Percentiles rank a stretch among this genome's conserved stretches.
Conservation (phyloP, 176 grass and related monocot genomes). For the Lolium multiflorum region DNA sequence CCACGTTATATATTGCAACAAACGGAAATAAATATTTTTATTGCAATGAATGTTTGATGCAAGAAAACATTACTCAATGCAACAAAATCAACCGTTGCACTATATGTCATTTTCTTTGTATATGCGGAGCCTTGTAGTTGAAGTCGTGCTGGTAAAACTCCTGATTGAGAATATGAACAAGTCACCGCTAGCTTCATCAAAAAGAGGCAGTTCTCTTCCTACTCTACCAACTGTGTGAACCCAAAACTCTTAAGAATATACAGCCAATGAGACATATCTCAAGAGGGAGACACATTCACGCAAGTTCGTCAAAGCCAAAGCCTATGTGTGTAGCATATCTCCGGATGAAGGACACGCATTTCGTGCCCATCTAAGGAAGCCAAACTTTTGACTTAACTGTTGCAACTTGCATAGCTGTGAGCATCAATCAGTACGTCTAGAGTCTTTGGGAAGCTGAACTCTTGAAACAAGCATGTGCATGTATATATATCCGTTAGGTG, state of each 20-base stretch:
- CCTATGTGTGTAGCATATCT: not conserved
- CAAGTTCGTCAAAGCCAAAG: slow-evolving; percentile 18
- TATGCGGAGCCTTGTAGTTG: too few species aligned
- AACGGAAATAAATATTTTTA: too few species aligned
- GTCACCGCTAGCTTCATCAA: too few species aligned
- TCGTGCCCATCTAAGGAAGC: slow-evolving; percentile 28
- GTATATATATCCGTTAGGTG: slow-evolving; percentile 30
- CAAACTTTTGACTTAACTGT: slow-evolving; percentile 43
- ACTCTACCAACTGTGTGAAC: too few species aligned
- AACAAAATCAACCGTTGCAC: too few species aligned
- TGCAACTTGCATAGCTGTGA: not conserved
- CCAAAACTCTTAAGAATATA: not conserved
- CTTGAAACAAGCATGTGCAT: not conserved
- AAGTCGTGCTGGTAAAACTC: too few species aligned
- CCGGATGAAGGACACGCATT: not conserved
- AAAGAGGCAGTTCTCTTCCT: too few species aligned
- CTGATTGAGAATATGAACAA: too few species aligned
- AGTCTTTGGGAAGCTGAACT: slow-evolving; percentile 8
- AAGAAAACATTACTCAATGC: too few species aligned
- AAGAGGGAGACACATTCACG: slow-evolving; percentile 1
- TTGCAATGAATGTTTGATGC: too few species aligned
- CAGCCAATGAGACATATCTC: not conserved
- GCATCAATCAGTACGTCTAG: not conserved
- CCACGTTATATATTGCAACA: too few species aligned
- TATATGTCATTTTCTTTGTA: too few species aligned